These are phyloP conservation scores for Backusella tarrabulga DNA, from an alignment of 192 early-diverging fungal species.

Conservation along the genomic window DNA sequence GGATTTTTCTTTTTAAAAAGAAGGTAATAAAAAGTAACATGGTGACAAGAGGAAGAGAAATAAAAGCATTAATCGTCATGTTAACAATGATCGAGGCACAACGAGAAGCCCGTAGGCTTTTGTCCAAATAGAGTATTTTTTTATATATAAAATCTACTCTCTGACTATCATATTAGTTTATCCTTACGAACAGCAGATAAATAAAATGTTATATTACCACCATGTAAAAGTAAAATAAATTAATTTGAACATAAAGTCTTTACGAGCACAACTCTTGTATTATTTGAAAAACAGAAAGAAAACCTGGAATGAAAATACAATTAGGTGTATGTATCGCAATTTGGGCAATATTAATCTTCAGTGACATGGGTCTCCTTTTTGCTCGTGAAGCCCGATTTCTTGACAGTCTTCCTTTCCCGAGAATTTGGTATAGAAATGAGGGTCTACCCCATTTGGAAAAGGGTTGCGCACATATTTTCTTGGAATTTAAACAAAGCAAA, in stretches of 20 bases:
- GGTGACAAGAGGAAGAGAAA: background rate
- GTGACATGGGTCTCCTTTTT: background rate
- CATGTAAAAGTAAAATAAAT: background rate
- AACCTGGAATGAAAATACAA: background rate
- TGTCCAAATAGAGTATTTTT: background rate
- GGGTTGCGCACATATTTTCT: background rate
- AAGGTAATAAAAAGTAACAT: background rate
- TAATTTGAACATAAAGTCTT: background rate
- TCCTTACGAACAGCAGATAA: background rate
- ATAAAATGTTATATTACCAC: background rate
- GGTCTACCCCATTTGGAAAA: background rate
- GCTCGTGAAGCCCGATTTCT: background rate
- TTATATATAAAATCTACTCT: background rate
- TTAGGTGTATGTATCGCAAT: background rate
- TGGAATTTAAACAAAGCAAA: background rate
- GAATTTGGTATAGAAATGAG: background rate
- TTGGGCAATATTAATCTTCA: background rate
- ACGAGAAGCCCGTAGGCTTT: background rate
- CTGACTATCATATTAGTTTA: background rate
- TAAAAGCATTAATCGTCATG: background rate
- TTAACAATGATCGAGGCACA: background rate
- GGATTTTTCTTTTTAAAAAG: background rate
- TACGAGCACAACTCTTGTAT: background rate
- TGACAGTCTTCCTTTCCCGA: background rate
- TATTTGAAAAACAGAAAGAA: background rate